Percentiles rank a stretch among this genome's conserved stretches.
Evolutionary conservation across 225 moss, liverwort and hornwort genomes (phyloP).

Genomic region (Polytrichum commune): DNA sequence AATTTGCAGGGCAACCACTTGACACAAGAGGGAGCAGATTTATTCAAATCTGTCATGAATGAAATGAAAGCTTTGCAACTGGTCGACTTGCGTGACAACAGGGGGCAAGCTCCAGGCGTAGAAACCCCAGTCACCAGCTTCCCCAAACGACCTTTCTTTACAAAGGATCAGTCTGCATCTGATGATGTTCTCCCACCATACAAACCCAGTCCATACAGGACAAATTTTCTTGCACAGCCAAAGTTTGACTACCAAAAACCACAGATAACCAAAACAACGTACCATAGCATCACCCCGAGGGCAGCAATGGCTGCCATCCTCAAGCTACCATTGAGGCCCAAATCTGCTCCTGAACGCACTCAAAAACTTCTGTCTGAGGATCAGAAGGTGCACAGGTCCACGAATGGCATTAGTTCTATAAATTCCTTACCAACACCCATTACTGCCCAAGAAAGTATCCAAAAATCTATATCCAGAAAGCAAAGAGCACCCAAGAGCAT

Average conservation of each 20-base stretch:
- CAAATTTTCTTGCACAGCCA: constrained; percentile 40
- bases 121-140: constrained; percentile 15
- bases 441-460: constrained; percentile 10
- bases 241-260: constrained; percentile 23
- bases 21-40: constrained; percentile 49
- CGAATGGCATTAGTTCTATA: not conserved
- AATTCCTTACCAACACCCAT: too few species aligned
- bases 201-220: constrained; percentile 12
- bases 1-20: constrained; percentile 69
- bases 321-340: constrained; percentile 24
- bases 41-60: constrained; percentile 45
- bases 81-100: constrained; percentile 61
- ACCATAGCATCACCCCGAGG: constrained; percentile 9
- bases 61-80: constrained; percentile 40
- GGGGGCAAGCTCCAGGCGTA: constrained; percentile 30
- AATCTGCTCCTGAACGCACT: constrained; percentile 19
- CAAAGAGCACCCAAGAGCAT: constrained; percentile 8
- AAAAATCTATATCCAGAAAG: constrained; percentile 3
- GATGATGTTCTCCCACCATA: not conserved
- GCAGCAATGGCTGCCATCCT: constrained; percentile 15
- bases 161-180: not conserved
- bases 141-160: constrained; percentile 3
- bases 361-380: too few species aligned
- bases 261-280: constrained; percentile 1
- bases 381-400: constrained; percentile 3